Evolutionary conservation across 164 flowering plant genomes (phyloP).

Genomic region (grape (Vitis vinifera)): DNA sequence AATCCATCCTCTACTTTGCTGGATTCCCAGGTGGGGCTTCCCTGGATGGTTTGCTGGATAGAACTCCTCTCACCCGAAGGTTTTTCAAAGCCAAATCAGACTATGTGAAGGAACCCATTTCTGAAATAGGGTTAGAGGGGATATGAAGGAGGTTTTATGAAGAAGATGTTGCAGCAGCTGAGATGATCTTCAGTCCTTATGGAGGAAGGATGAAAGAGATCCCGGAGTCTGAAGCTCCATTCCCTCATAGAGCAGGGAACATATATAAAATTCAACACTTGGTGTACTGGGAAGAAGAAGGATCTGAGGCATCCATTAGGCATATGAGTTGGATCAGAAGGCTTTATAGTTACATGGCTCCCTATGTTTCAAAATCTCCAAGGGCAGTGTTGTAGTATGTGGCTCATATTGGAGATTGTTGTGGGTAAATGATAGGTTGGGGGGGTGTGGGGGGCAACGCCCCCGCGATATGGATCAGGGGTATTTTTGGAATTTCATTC

Average conservation of each 20-base stretch:
- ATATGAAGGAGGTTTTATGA: slow-evolving; percentile 8
- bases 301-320: background rate
- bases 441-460: too few relatives aligned
- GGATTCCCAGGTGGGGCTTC: slow-evolving; percentile 9
- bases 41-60: slow-evolving; percentile 21
- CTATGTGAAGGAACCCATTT: slow-evolving; percentile 19
- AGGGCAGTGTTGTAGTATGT: background rate
- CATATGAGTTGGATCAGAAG: slow-evolving; percentile 10
- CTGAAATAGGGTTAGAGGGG: slow-evolving; percentile 10
- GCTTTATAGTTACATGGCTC: slow-evolving; percentile 19
- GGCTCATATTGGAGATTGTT: too few relatives aligned
- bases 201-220: slow-evolving; percentile 36
- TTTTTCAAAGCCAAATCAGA: slow-evolving; percentile 26
- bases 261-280: slow-evolving; percentile 16
- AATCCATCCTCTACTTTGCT: slow-evolving; percentile 18
- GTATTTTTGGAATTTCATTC: too few relatives aligned
- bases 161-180: background rate
- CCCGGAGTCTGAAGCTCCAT: slow-evolving; percentile 14
- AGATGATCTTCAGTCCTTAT: slow-evolving; percentile 18
- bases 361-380: slow-evolving; percentile 24
- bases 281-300: slow-evolving; percentile 11
- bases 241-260: slow-evolving; percentile 29
- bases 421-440: too few relatives aligned
- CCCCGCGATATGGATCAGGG: too few relatives aligned
- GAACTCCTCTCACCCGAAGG: background rate